Conservation (phyloP, 169 alveolate species). For the Plasmodium chabaudi region DNA sequence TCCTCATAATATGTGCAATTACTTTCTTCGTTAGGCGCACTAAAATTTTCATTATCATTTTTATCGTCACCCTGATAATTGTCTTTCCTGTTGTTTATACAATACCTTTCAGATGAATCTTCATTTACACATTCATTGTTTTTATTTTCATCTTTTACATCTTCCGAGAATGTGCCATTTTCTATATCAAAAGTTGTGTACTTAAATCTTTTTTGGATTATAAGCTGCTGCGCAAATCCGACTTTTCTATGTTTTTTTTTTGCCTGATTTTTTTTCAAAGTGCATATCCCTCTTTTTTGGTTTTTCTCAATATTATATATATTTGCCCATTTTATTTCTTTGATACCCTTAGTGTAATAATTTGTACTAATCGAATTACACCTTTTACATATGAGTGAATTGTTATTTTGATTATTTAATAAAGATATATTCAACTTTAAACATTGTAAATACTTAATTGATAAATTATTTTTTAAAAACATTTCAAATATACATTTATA, state of each 20-base stretch:
- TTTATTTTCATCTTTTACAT: not conserved
- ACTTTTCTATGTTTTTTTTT: not conserved
- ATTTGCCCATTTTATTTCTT: conserved; percentile 7
- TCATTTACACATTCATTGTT: not conserved
- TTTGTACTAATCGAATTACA: conserved; percentile 12
- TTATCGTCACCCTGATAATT: not conserved
- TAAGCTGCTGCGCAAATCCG: too few species aligned
- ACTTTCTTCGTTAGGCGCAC: not conserved
- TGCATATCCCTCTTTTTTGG: not conserved
- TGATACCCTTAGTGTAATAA: conserved; percentile 9
- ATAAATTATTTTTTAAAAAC: conserved; percentile 45
- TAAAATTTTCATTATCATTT: not conserved
- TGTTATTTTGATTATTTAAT: conserved; percentile 19
- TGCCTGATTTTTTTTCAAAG: conserved; percentile 6
- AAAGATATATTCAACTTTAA: conserved; percentile 34
- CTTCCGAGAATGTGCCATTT: too few species aligned
- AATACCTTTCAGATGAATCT: not conserved
- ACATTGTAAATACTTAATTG: conserved; percentile 34
- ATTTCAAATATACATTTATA: conserved; percentile 43
- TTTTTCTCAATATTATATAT: not conserved
- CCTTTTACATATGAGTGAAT: conserved; percentile 8
- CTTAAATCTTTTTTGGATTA: too few species aligned
- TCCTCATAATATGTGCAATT: not conserved
- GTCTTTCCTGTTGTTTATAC: not conserved
- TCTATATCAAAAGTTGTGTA: too few species aligned